These are phyloP conservation scores for Malania oleifera DNA, from an alignment of 164 flowering plant species.

Conservation along the genomic window DNA sequence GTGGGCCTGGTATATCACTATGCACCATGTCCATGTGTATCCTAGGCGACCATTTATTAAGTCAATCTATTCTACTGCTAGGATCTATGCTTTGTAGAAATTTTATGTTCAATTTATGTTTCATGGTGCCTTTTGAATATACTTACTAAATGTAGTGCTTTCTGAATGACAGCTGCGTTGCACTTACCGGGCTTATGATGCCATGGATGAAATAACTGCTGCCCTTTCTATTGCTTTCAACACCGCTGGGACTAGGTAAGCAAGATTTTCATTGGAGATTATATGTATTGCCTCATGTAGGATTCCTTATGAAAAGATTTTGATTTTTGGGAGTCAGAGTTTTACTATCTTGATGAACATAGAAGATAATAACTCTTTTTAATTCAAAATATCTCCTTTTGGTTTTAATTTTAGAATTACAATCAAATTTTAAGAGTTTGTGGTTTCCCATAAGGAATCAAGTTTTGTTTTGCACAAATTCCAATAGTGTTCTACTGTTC, in stretches of 20 bases:
- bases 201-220: constrained; percentile 94
- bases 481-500: too few relatives aligned
- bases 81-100: background rate
- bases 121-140: background rate
- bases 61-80: background rate
- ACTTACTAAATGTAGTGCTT: background rate
- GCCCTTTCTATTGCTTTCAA: constrained; percentile 87
- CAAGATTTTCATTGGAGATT: background rate
- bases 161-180: constrained; percentile 71
- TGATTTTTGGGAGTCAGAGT: background rate
- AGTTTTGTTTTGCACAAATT: too few relatives aligned
- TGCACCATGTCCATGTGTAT: too few relatives aligned
- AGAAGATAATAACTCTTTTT: too few relatives aligned
- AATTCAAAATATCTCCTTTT: too few relatives aligned
- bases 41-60: background rate
- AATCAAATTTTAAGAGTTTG: too few relatives aligned
- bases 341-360: too few relatives aligned
- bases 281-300: background rate
- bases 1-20: too few relatives aligned
- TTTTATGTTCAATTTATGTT: background rate
- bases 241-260: constrained; percentile 74
- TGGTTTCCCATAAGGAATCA: too few relatives aligned
- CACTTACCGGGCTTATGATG: constrained; percentile 93
- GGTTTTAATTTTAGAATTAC: too few relatives aligned
- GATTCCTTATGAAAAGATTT: background rate